Conservation (phyloP, 2,329 filamentous ascomycete species). For the Bipolaris oryzae region DNA sequence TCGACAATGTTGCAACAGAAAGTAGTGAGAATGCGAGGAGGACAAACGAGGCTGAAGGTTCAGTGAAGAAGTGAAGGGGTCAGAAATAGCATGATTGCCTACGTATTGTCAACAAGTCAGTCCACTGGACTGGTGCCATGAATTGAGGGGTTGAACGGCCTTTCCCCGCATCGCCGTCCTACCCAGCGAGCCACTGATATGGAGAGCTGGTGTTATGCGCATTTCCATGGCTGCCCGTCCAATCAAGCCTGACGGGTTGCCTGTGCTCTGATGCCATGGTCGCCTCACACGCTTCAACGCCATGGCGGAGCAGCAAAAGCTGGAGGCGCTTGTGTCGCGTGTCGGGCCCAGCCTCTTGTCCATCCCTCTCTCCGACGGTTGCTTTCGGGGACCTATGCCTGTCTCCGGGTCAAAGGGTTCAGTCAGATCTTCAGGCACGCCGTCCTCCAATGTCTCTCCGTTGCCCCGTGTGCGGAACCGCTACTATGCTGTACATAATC, state of each 20-base stretch:
- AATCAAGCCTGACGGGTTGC: slow-evolving; percentile 23
- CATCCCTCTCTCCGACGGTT: not conserved
- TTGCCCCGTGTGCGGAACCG: slow-evolving; percentile 20
- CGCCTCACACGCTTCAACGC: slow-evolving; percentile 2
- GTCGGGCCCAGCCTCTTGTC: slow-evolving; percentile 2
- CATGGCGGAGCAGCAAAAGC: slow-evolving; percentile 9
- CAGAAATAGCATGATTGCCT: slow-evolving; percentile 3
- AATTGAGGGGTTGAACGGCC: slow-evolving; percentile 30
- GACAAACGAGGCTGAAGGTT: slow-evolving; percentile 14
- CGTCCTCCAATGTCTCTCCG: slow-evolving; percentile 6
- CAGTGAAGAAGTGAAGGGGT: slow-evolving; percentile 15
- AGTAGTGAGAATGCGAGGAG: not conserved
- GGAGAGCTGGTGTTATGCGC: slow-evolving; percentile 11
- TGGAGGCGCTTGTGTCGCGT: slow-evolving; percentile 13
- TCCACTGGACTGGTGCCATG: slow-evolving; percentile 27
- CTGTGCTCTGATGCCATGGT: slow-evolving; percentile 13
- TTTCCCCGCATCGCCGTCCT: slow-evolving; percentile 35
- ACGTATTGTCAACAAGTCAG: slow-evolving; percentile 12
- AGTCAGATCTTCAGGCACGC: slow-evolving; percentile 21
- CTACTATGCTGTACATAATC: slow-evolving; percentile 1
- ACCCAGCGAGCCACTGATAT: slow-evolving; percentile 24
- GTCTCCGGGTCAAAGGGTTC: not conserved
- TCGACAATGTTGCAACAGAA: slow-evolving; percentile 7
- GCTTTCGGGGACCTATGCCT: not conserved
- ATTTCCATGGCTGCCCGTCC: slow-evolving; percentile 16